Conservation (phyloP, 805 yeast species). For the Dipodascus geniculatus region DNA sequence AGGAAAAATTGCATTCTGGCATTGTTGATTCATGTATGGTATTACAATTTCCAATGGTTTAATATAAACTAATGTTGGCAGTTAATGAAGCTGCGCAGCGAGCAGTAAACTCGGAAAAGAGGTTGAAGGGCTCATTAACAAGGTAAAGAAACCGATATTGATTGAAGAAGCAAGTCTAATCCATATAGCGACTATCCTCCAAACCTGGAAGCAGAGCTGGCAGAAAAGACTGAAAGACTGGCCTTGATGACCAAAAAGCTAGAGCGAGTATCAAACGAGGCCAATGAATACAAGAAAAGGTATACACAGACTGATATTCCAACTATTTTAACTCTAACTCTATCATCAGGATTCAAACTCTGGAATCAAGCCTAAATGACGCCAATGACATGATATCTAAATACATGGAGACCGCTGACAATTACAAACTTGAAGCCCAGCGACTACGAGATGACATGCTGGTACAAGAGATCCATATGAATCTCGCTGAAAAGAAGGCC, state of each 20-base stretch:
- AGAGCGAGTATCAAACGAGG: background rate
- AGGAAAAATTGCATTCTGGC: constrained; percentile 5
- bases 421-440: background rate
- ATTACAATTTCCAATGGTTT: background rate
- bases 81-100: constrained; percentile 1
- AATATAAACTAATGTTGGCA: background rate
- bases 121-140: constrained; percentile 6
- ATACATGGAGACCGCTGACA: background rate
- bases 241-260: background rate
- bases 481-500: constrained; percentile 33
- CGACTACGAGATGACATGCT: constrained; percentile 31
- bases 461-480: constrained; percentile 47
- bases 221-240: background rate
- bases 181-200: background rate
- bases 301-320: background rate
- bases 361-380: background rate
- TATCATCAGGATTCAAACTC: background rate
- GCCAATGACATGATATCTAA: background rate
- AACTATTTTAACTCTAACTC: no score
- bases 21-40: background rate
- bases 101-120: constrained; percentile 14
- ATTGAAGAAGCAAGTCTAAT: no score
- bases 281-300: background rate
- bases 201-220: background rate
- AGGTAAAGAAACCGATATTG: no score